Base-by-base conservation (phyloP, 495 filamentous ascomycete genomes). In the Aspergillus affinis region DNA sequence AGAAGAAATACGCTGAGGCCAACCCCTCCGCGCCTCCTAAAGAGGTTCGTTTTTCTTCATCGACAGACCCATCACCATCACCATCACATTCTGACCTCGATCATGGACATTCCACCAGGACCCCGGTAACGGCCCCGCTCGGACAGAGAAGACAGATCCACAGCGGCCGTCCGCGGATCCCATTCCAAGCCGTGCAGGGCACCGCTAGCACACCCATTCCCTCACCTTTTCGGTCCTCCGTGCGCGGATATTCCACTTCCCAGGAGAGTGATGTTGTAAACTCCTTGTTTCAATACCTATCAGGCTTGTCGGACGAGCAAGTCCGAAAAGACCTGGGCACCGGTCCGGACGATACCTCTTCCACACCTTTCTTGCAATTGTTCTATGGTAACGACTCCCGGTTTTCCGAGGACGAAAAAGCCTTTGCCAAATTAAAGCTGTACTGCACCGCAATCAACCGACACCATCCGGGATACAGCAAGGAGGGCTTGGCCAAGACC, bases 281-380 rank as follows among this genome's bases (percentile, higher is more conserved):
- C 9, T 66, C 73, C 15, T 62, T 82, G 32, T 64, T 80, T 41
- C 64, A 65, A 8, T 66, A 80, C 59, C 62, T 84, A 4, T 54
- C 67, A 20, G 62, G 54, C 19, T 48, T 78, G 30, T 54, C 74
- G 20, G 55, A 63, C 47, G 64, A 72, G 4, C 63, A 71, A 48
- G 74, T 72, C 17, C 57, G 67, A 6, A 57, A 50, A 41, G 61
- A 73, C 29, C 65, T 86, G 48, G 82, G 83, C 7, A 48, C 58
- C 32, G 75, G 74, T 9, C 69, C 69, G 12, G 62, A 71, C 12
- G 83, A 82, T 63, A 59, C 45, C 8, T 52, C 45, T 6, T 52
- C 82, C 6, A 86, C 81, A 6, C 58, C 75, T 7, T 86, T 85
- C 59, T 63, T 86, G 27, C 66, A 60, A 15, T 72, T 72, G 19